A percentile compares a stretch with the other conserved stretches of the same genome.
Evolutionary conservation across 1,139 yeast species (phyloP).

Genomic region (Taphrina populina): DNA sequence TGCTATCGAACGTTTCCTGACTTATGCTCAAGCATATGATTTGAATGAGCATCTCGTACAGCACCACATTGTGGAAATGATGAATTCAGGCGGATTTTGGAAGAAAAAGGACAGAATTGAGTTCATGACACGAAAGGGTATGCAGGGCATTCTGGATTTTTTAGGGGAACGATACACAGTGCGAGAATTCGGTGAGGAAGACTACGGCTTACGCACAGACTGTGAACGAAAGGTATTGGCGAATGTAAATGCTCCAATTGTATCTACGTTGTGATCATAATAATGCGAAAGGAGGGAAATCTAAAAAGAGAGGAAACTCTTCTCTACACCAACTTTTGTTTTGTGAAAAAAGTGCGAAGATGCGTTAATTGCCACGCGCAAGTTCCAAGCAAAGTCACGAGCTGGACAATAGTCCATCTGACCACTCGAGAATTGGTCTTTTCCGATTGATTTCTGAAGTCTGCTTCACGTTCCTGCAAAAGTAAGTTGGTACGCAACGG

Average conservation of each 20-base stretch:
- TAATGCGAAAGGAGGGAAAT: neutral
- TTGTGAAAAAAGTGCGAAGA: conserved; percentile 62
- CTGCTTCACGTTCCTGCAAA: conserved; percentile 58
- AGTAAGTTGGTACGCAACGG: neutral
- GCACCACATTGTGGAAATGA: conserved; percentile 87
- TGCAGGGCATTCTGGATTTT: conserved; percentile 75
- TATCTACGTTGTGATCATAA: neutral
- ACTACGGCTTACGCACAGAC: conserved; percentile 64
- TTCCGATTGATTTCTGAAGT: conserved; percentile 67
- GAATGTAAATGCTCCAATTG: too few relatives aligned
- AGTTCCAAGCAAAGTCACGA: conserved; percentile 56
- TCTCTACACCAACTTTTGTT: conserved; percentile 59
- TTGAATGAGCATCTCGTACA: conserved; percentile 79
- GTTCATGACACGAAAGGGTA: conserved; percentile 60
- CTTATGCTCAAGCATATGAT: conserved; percentile 73
- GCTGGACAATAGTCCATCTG: conserved; percentile 64
- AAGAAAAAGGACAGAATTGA: conserved; percentile 57
- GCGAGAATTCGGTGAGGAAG: conserved; percentile 63
- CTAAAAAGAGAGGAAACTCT: neutral
- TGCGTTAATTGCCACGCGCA: conserved; percentile 70
- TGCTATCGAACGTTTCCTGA: conserved; percentile 80
- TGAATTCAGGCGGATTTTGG: conserved; percentile 50
- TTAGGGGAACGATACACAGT: conserved; percentile 68
- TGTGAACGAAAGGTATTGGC: too few relatives aligned
- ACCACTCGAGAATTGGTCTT: conserved; percentile 63